These are phyloP conservation scores for Saxispiralis lemnorum DNA, from an alignment of 495 filamentous ascomycete species.

Conservation along the genomic window DNA sequence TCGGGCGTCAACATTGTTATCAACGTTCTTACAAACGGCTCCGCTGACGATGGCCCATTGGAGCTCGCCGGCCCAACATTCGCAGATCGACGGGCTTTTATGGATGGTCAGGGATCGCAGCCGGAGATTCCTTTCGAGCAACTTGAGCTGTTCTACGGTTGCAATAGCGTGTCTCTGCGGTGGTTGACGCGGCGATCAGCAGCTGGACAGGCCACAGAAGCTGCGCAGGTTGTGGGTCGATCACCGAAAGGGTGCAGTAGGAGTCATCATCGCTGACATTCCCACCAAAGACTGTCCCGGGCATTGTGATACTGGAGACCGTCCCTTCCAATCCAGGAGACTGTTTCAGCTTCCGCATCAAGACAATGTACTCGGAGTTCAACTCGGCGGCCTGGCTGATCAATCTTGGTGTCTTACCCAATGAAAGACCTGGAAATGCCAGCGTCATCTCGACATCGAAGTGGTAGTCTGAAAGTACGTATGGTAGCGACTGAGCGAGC, in stretches of 20 bases:
- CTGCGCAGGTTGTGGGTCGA: constrained; percentile 1
- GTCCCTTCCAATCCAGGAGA: constrained; percentile 1
- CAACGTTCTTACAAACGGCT: neutral
- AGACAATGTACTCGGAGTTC: constrained; percentile 9
- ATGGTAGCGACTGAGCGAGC: too few species aligned
- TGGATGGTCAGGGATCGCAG: constrained; percentile 9
- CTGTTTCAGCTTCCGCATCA: constrained; percentile 5
- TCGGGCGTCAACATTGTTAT: constrained; percentile 9
- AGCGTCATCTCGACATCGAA: too few species aligned
- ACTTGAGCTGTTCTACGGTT: constrained; percentile 5
- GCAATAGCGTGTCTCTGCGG: constrained; percentile 3
- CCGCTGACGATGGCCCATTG: constrained; percentile 2
- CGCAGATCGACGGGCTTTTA: constrained; percentile 3
- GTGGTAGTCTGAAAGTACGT: too few species aligned
- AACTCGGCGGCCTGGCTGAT: constrained; percentile 9
- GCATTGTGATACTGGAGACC: constrained; percentile 4
- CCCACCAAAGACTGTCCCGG: constrained; percentile 5
- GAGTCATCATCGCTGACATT: neutral
- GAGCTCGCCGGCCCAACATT: constrained; percentile 5
- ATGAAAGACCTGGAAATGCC: too few species aligned
- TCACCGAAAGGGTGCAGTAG: too few species aligned
- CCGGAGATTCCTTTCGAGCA: constrained; percentile 5
- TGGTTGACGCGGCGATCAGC: constrained; percentile 8
- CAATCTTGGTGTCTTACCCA: constrained; percentile 7
- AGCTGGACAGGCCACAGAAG: constrained; percentile 6